Base-by-base conservation (phyloP, 2,329 filamentous ascomycete genomes). In the Alternaria tenuissima region DNA sequence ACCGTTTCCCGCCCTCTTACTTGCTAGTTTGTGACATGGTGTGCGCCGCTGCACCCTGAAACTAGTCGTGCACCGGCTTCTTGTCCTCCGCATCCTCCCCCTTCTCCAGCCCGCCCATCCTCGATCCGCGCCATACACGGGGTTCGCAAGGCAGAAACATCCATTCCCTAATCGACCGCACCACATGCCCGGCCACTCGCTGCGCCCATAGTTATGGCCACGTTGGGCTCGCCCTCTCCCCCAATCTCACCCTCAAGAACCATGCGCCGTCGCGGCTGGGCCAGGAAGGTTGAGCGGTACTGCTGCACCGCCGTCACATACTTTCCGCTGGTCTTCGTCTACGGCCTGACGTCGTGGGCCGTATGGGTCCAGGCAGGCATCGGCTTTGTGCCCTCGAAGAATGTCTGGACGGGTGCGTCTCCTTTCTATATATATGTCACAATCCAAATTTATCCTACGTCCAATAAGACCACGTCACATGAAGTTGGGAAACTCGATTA, bases 261-360 rank as follows among this genome's bases (percentile, higher is more conserved):
- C 34, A 78, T 78, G 76, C 74, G 76, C 66, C 80, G 67, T 68
- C 74, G 67, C 63, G 75, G 76, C 49, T 91, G 87, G 83, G 89
- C 87, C 49, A 85, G 91, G 65, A 87, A 85, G 76, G 84, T 91
- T 71, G 94, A 97, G 84, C 90, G 93, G 51, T 89, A 87, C 74
- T 97, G 93, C 84, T 98, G 94, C 81, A 82, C 85, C 43, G 87
- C 88, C 62, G 85, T 91, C 54, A 91, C 88, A 26, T 97, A 93
- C 78, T 92, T 96, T 68, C 94, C 94, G n/a, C 84, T 98, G 18
- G 83, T 83, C 28, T 97, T 98, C 75, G 92, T 98, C 59, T 97
- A 97, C 74, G 86, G 90, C 57, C 79, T 97, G 67, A 94, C 93
- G n/a, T 91, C 91, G 11, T 99, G 95, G 95, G 94, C 93, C 3